These are phyloP conservation scores for Tausonia pullulans DNA, from an alignment of 1,284 basidiomycete species.

Conservation along the genomic window DNA sequence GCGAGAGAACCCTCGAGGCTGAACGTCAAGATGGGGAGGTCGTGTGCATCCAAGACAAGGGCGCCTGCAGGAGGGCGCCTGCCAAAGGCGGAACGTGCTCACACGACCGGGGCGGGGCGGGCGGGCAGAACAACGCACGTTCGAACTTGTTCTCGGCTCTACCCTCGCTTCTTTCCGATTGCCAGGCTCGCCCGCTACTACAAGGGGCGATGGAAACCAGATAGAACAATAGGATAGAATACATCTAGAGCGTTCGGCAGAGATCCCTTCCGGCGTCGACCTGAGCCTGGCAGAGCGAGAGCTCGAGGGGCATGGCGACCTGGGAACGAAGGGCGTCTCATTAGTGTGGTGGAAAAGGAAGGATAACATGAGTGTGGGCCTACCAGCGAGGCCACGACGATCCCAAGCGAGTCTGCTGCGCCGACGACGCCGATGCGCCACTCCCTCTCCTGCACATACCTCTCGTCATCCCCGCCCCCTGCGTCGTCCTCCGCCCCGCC, in stretches of 20 bases:
- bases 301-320: conserved; percentile 72
- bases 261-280: conserved; percentile 56
- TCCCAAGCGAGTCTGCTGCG: conserved; percentile 39
- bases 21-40: too few species aligned
- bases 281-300: conserved; percentile 63
- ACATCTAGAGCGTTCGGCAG: conserved; percentile 51
- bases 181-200: too few species aligned
- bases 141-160: too few species aligned
- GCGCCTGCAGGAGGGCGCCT: too few species aligned
- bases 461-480: conserved; percentile 29
- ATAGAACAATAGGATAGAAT: not conserved
- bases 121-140: too few species aligned
- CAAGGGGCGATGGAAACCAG: too few species aligned
- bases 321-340: not conserved
- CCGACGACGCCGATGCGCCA: conserved; percentile 83
- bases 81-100: too few species aligned
- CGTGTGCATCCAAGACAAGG: too few species aligned
- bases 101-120: too few species aligned
- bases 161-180: too few species aligned
- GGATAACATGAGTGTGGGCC: not conserved
- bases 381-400: conserved; percentile 57
- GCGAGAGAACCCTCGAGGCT: too few species aligned
- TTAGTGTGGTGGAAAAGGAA: not conserved
- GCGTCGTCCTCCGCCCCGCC: conserved; percentile 19
- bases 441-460: conserved; percentile 49